These are phyloP conservation scores for Psilocybe subaeruginosa DNA, from an alignment of 768 basidiomycete species.

Conservation along the genomic window DNA sequence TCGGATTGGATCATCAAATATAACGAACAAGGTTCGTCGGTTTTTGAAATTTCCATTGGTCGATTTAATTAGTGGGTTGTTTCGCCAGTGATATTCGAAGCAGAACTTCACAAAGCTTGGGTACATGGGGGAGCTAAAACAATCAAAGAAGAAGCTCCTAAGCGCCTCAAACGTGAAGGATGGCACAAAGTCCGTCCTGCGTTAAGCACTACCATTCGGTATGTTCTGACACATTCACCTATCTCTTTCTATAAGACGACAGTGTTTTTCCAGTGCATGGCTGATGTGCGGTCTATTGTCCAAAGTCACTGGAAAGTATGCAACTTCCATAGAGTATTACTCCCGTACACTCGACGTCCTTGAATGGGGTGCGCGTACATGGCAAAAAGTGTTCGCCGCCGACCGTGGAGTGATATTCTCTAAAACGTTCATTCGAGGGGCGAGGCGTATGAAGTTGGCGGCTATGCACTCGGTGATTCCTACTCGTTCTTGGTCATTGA, in stretches of 20 bases:
- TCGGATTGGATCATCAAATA: slow-evolving; percentile 36
- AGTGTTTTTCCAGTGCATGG: slow-evolving; percentile 34
- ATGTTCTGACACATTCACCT: slow-evolving; percentile 1
- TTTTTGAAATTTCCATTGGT: not conserved
- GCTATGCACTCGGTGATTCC: slow-evolving; percentile 34
- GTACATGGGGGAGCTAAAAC: slow-evolving; percentile 30
- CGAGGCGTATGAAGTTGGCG: slow-evolving; percentile 37
- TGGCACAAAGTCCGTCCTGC: slow-evolving; percentile 37
- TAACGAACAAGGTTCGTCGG: slow-evolving; percentile 37
- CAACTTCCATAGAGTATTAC: slow-evolving; percentile 35
- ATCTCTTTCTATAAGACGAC: not conserved
- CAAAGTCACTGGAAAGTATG: slow-evolving; percentile 13
- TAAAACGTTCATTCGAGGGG: slow-evolving; percentile 41
- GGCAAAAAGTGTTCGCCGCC: slow-evolving; percentile 39
- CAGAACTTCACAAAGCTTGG: slow-evolving; percentile 32
- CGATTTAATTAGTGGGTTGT: not conserved
- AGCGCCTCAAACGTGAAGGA: slow-evolving; percentile 27
- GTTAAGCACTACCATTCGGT: slow-evolving; percentile 41
- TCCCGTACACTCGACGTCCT: slow-evolving; percentile 40
- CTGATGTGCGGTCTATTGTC: slow-evolving; percentile 41
- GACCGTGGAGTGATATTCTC: slow-evolving; percentile 48
- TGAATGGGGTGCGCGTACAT: slow-evolving; percentile 42
- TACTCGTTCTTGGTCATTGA: too few relatives aligned
- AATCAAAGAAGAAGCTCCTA: slow-evolving; percentile 34
- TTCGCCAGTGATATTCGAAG: slow-evolving; percentile 35